phyloP scores from a whole-genome alignment of 768 basidiomycete genomes.

The Suillus brevipes region DNA sequence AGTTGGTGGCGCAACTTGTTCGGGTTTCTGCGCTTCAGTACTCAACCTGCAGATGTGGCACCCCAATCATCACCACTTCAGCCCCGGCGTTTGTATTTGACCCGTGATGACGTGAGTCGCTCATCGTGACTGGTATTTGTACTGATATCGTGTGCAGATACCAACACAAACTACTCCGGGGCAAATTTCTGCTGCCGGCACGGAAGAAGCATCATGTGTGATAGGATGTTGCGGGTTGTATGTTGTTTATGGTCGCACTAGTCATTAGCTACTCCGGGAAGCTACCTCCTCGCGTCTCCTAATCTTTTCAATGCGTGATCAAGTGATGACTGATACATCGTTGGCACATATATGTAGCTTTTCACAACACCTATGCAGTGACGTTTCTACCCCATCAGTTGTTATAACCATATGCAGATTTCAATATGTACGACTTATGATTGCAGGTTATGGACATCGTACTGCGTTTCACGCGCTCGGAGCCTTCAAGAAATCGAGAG shows the following conservation, averaged over 20 bases:
- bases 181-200: neutral
- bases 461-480: neutral
- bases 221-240: neutral
- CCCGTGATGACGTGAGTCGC: neutral
- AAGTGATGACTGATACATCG: neutral
- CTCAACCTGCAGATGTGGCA: neutral
- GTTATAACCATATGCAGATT: neutral
- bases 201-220: neutral
- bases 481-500: no score
- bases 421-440: neutral
- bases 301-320: neutral
- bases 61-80: neutral
- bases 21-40: neutral
- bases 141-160: neutral
- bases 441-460: neutral
- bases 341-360: neutral
- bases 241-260: neutral
- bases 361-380: neutral
- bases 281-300: neutral
- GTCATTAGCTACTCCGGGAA: neutral
- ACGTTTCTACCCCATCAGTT: neutral
- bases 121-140: neutral
- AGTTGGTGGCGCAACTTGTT: neutral
- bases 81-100: neutral
- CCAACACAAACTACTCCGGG: neutral